Conservation (phyloP, 1,139 yeast species). For the Scheffersomyces titani region DNA sequence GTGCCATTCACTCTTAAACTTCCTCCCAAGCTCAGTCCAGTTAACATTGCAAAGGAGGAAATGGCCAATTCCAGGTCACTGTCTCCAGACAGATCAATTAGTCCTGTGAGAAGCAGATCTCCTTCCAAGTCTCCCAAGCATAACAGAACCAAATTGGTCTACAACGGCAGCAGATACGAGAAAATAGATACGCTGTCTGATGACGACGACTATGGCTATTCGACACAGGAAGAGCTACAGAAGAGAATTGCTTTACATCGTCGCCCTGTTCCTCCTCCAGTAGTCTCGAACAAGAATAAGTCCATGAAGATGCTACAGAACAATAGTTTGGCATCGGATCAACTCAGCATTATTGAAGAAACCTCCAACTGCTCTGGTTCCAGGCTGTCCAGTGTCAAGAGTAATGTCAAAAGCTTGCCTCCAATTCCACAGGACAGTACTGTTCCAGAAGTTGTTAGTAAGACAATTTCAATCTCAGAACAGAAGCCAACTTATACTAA, state of each 20-base stretch:
- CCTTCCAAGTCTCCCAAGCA: slow-evolving; percentile 13
- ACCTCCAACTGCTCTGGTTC: slow-evolving; percentile 29
- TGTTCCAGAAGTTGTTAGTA: not conserved
- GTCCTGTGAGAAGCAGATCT: slow-evolving; percentile 3
- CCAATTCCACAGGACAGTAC: slow-evolving; percentile 8
- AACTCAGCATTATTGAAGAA: slow-evolving; percentile 48
- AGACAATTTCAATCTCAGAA: not conserved
- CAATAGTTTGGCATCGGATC: slow-evolving; percentile 25
- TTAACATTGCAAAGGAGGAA: slow-evolving; percentile 15
- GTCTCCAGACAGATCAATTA: slow-evolving; percentile 13
- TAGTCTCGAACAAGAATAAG: slow-evolving; percentile 10
- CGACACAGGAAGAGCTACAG: slow-evolving; percentile 4
- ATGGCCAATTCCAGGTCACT: slow-evolving; percentile 8
- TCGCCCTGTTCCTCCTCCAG: slow-evolving; percentile 18
- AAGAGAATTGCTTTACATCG: slow-evolving; percentile 14
- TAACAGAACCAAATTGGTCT: slow-evolving; percentile 30
- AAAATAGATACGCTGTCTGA: slow-evolving; percentile 33
- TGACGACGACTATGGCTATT: slow-evolving; percentile 17
- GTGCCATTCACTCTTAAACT: slow-evolving; percentile 45
- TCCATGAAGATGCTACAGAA: slow-evolving; percentile 16
- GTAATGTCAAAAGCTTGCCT: slow-evolving; percentile 10
- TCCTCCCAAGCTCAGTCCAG: slow-evolving; percentile 44
- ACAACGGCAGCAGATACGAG: slow-evolving; percentile 41
- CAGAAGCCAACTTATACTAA: slow-evolving; percentile 6
- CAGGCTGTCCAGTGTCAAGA: slow-evolving; percentile 27